phyloP scores from a whole-genome alignment of 345 rosid genomes.

The Leavenworthia alabamica region DNA sequence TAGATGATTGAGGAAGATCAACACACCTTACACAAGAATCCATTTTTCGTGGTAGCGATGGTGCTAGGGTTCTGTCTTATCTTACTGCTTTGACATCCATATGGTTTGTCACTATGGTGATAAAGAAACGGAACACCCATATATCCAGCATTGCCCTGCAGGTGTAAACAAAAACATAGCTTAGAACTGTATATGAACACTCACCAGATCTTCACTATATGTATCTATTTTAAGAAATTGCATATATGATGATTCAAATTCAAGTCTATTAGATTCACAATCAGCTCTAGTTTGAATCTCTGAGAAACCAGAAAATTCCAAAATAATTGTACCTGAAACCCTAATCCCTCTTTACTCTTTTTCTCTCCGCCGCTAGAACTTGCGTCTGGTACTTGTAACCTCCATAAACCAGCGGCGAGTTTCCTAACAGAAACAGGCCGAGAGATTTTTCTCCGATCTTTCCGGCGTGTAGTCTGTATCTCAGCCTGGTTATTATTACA shows the following conservation, averaged over 20 bases:
- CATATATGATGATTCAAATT: neutral
- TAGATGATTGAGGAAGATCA: neutral
- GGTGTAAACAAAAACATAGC: neutral
- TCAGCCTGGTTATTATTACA: constrained; percentile 23
- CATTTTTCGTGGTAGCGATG: constrained; percentile 27
- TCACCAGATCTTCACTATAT: constrained; percentile 1
- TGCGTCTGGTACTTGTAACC: constrained; percentile 59
- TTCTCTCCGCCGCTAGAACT: constrained; percentile 33
- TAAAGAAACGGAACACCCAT: constrained; percentile 31
- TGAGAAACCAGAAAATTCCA: neutral
- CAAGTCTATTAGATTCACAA: neutral
- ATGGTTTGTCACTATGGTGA: constrained; percentile 27
- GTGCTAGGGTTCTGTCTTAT: constrained; percentile 29
- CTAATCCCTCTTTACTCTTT: constrained; percentile 40
- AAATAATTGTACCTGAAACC: constrained; percentile 51
- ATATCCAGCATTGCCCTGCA: constrained; percentile 28
- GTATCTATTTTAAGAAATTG: neutral
- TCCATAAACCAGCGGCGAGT: constrained; percentile 85
- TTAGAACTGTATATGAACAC: neutral
- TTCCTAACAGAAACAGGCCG: constrained; percentile 65
- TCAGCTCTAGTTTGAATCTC: neutral
- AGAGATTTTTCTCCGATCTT: constrained; percentile 31
- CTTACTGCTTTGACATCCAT: constrained; percentile 14
- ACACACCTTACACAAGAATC: constrained; percentile 37
- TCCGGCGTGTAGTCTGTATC: constrained; percentile 25